Base-by-base conservation (phyloP, 306 rosid genomes). In the Trifolium fragiferum region DNA sequence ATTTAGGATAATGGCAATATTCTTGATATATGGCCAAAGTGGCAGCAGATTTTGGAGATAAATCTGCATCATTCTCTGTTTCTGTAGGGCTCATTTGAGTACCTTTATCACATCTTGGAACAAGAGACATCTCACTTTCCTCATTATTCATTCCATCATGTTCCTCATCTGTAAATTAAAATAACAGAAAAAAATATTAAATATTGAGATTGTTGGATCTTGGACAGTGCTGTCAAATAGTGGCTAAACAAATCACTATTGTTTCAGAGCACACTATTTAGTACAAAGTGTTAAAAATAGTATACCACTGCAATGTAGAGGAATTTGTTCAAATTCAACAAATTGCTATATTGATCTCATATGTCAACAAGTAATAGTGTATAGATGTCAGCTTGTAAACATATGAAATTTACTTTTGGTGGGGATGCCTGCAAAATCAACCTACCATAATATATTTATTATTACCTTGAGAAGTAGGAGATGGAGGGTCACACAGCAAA, bases 81-180 rank as follows among this genome's bases (percentile, higher is more conserved):
- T 83, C 81, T 0, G 86, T 27, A 55, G 75, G 71, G 68, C 88
- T 89, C 92, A 91, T 88, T 82, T 93, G 96, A 23, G 93, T 93
- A n/a, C 82, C 92, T 85, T 81, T 79, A 46, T 93, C 90, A 59
- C 89, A 68, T 43, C 76, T 86, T 7, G 87, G 84, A 68, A 84
- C 81, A 18, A 76, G 61, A 30, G 87, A 83, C 57, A 23, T 76
- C 73, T 15, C 44, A 0, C 62, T 32, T 27, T 82, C 84, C 23
- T 76, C 87, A 54, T 75, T 69, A 55, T 64, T 75, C 67, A 59
- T 73, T 69, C 74, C 80, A 54, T 81, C 84, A 69, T 44, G 43
- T 47, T 82, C 82, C 72, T 76, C 89, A 72, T 76, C 95, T 93
- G 88, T 27, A 50, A 78, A 74, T 54, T 6, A 30, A 62, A 73